These are phyloP conservation scores for Galerina marginata DNA, from an alignment of 768 basidiomycete genomes.

Conservation along the genomic window DNA sequence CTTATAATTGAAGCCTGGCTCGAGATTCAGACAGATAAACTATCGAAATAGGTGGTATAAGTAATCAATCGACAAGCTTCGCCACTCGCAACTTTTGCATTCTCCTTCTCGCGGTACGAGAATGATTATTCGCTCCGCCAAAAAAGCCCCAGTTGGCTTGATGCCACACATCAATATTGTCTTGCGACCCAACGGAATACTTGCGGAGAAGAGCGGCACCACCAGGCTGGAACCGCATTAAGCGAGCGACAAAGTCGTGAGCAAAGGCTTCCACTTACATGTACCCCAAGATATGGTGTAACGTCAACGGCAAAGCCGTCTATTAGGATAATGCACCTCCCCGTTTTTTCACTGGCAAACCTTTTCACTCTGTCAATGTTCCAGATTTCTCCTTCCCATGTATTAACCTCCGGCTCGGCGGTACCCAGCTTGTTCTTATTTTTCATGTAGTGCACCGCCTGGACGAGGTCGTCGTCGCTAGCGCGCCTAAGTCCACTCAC, in stretches of 20 bases:
- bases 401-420: slow-evolving; percentile 22
- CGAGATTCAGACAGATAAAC: too few species aligned
- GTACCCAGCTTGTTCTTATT: slow-evolving; percentile 33
- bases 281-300: slow-evolving; percentile 64
- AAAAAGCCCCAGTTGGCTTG: slow-evolving; percentile 70
- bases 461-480: slow-evolving; percentile 50
- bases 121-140: slow-evolving; percentile 77
- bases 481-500: slow-evolving; percentile 56
- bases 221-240: slow-evolving; percentile 56
- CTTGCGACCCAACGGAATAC: slow-evolving; percentile 43
- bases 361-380: slow-evolving; percentile 36
- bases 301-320: slow-evolving; percentile 68
- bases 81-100: slow-evolving; percentile 58
- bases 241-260: not conserved
- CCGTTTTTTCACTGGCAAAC: slow-evolving; percentile 30
- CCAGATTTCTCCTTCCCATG: slow-evolving; percentile 51
- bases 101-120: slow-evolving; percentile 55
- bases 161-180: slow-evolving; percentile 15
- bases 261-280: slow-evolving; percentile 49
- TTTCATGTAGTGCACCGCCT: slow-evolving; percentile 54
- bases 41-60: too few species aligned
- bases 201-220: slow-evolving; percentile 57
- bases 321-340: slow-evolving; percentile 57
- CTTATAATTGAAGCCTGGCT: too few species aligned
- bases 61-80: slow-evolving; percentile 32